Evolutionary conservation across 2,329 filamentous ascomycete genomes (phyloP).

Genomic region (Stachybotrys echinatus): DNA sequence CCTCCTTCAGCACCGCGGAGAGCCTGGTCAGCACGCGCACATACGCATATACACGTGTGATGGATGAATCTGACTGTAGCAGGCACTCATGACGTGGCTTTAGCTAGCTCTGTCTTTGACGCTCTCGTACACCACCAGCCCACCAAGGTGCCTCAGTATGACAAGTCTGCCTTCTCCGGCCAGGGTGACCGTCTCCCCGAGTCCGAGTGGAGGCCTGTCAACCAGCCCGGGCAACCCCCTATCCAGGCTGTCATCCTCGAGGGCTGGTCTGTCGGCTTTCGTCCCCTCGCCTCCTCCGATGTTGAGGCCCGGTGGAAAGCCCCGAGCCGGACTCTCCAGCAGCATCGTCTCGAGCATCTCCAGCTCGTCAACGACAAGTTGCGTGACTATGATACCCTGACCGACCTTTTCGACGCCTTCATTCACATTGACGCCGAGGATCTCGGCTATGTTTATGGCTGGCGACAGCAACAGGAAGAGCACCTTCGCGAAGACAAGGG

Average conservation of each 20-base stretch:
- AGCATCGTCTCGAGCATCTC: slow-evolving; percentile 44
- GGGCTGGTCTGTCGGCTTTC: slow-evolving; percentile 88
- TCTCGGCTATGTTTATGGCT: slow-evolving; percentile 71
- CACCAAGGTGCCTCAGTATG: slow-evolving; percentile 66
- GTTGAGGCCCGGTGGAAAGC: slow-evolving; percentile 47
- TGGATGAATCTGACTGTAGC: background rate
- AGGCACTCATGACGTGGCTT: slow-evolving; percentile 66
- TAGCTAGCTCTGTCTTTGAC: slow-evolving; percentile 58
- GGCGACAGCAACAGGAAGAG: slow-evolving; percentile 77
- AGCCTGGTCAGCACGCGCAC: slow-evolving; percentile 51
- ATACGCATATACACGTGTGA: background rate
- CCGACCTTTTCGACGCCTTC: slow-evolving; percentile 46
- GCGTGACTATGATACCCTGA: slow-evolving; percentile 41
- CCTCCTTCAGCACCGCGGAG: slow-evolving; percentile 74
- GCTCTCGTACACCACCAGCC: slow-evolving; percentile 46
- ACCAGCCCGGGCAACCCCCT: slow-evolving; percentile 41
- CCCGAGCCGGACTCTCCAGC: slow-evolving; percentile 41
- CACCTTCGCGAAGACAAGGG: slow-evolving; percentile 61
- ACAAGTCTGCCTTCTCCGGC: slow-evolving; percentile 74
- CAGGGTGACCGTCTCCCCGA: slow-evolving; percentile 68
- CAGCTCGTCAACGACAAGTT: slow-evolving; percentile 45
- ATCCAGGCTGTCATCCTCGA: slow-evolving; percentile 72
- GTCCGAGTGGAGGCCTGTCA: slow-evolving; percentile 55
- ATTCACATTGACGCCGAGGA: slow-evolving; percentile 65
- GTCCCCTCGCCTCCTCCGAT: slow-evolving; percentile 48